A percentile compares a stretch with the other conserved stretches of the same genome.
These are phyloP conservation scores for Trifolium subterraneum DNA, from an alignment of 306 rosid genomes.

Conservation along the genomic window DNA sequence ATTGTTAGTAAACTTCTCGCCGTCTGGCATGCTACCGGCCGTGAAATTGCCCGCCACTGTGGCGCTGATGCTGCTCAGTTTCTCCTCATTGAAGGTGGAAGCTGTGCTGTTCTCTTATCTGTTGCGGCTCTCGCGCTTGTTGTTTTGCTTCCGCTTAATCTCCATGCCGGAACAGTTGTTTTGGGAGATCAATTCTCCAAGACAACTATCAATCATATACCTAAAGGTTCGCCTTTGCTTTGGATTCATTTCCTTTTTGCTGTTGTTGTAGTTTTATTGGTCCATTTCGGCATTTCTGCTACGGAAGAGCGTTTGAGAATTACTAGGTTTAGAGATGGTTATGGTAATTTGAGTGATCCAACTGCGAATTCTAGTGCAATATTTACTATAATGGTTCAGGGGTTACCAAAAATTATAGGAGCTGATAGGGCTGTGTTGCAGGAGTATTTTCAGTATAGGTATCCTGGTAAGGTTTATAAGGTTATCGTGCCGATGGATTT, in stretches of 20 bases:
- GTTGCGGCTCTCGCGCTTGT: conserved; percentile 58
- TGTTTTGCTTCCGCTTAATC: conserved; percentile 75
- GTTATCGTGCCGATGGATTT: conserved; percentile 87
- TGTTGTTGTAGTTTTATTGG: conserved; percentile 62
- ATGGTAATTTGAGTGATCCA: conserved; percentile 80
- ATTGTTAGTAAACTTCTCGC: conserved; percentile 42
- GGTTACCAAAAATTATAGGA: conserved; percentile 78
- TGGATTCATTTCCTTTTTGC: conserved; percentile 90
- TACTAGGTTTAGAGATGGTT: conserved; percentile 88
- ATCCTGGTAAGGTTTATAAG: conserved; percentile 89
- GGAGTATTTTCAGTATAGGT: conserved; percentile 84
- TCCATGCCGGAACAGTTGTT: conserved; percentile 68
- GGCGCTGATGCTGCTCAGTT: conserved; percentile 98
- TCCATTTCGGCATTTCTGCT: conserved; percentile 79
- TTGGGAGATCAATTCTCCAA: conserved; percentile 78
- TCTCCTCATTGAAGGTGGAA: conserved; percentile 91
- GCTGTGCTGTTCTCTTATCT: conserved; percentile 69
- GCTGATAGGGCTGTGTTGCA: conserved; percentile 66
- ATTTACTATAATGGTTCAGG: conserved; percentile 94
- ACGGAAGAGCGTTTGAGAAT: conserved; percentile 67
- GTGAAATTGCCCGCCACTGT: conserved; percentile 35
- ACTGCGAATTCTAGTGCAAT: conserved; percentile 74
- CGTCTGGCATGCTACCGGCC: neutral
- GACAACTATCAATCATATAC: conserved; percentile 82
- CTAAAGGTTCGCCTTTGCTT: conserved; percentile 78